Percentiles rank a stretch among this genome's conserved stretches.
Conservation (phyloP, 176 grass and related monocot genomes). For the Eragrostis nindensis region DNA sequence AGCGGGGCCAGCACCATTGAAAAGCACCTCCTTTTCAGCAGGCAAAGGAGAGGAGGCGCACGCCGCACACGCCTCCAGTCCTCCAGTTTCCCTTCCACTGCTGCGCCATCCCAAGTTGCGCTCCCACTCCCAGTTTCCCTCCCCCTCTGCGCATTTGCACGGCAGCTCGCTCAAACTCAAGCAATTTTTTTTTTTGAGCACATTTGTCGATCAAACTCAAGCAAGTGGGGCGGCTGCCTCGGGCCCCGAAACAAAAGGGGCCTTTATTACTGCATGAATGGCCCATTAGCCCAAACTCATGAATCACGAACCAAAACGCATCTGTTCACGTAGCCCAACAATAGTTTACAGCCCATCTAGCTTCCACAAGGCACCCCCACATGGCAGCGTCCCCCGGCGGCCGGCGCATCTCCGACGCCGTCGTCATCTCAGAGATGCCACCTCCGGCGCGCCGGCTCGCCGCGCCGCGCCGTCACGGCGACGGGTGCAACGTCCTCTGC, state of each 20-base stretch:
- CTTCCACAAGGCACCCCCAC: too few species aligned
- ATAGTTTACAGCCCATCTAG: neutral
- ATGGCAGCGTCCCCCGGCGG: neutral
- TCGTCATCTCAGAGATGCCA: constrained; percentile 24
- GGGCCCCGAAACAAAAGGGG: too few species aligned
- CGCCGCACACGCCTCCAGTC: too few species aligned
- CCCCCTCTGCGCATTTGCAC: neutral
- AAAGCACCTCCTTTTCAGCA: neutral
- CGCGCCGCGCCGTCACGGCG: neutral
- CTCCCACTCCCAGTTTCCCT: neutral
- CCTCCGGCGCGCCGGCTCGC: neutral
- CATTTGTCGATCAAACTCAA: too few species aligned
- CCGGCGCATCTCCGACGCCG: constrained; percentile 15
- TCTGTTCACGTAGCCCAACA: too few species aligned
- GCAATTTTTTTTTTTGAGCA: too few species aligned
- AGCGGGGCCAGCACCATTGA: neutral
- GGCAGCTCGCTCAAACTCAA: neutral
- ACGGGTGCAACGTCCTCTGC: neutral
- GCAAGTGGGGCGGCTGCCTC: too few species aligned
- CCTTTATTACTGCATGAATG: too few species aligned
- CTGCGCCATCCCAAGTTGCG: too few species aligned
- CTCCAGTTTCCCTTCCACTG: too few species aligned
- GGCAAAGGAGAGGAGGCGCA: neutral
- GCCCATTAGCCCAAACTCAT: too few species aligned
- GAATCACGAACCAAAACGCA: too few species aligned